Base-by-base conservation (phyloP, 176 grass and related monocot genomes). In the Bolboschoenus planiculmis region DNA sequence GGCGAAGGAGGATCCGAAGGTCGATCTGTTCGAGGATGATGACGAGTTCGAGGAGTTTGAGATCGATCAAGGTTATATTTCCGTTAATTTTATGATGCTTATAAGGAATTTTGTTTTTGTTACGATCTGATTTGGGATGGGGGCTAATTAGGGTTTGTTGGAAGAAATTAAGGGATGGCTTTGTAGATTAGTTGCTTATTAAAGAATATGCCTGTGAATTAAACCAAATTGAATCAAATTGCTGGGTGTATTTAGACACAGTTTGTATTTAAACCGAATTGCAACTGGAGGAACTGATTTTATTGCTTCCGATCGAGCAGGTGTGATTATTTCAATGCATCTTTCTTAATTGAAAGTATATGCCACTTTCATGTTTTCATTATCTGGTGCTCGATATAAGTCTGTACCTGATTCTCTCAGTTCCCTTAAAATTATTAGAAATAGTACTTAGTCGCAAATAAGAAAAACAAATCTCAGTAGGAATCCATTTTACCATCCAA, bases 11-110 rank as follows among this genome's bases (percentile, higher is more conserved):
- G 79, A 84, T 7, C 71, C 79, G 13, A 87, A 89, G 90, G 85
- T 92, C 78, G 90, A 92, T 84, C 87, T 92, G 20, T 88, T 92
- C 63, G 87, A 92, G 79, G 90, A 92, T 78, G 90, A 92, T 79
- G 90, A 90, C 51, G 90, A 92, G 87, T 92, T 92, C 21, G 87
- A 92, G 46, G 90, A 92, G 85, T 92, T 92, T 13, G 90, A 92
- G 85, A 89, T 85, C 83, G 87, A 92, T 65, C 85, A 84, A 81
- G 90, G 90, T 87, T 33, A 26, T 31, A 11, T 35, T 8, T 63
- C 56, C 78, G 1, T 68, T 33, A 78, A 27, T 65, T 46, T 56
- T 66, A 31, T 36, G 16, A 64, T 8, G 46, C 40, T 81, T 2
- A 10, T 14, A 82, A 37, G n/a, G n/a, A 24, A 33, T 82, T 66